Conservation (phyloP, 129 eudicot species). For the Ambrosia artemisiifolia region DNA sequence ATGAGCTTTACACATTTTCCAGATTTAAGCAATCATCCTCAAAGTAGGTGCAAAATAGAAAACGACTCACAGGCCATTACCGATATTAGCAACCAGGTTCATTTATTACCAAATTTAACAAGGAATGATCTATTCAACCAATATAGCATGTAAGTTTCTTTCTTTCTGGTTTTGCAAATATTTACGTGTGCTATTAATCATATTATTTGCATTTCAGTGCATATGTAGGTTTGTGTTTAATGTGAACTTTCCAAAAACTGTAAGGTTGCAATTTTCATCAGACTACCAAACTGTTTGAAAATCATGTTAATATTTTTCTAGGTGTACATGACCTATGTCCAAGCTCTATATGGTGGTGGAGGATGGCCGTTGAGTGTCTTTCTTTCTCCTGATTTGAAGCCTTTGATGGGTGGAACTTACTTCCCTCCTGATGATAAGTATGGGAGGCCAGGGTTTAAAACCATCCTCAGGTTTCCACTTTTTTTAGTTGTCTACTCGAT, state of each 20-base stretch:
- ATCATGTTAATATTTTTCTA: slow-evolving; percentile 13
- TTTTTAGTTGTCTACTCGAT: not conserved
- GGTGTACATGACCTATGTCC: slow-evolving; percentile 98
- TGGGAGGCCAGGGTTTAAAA: slow-evolving; percentile 90
- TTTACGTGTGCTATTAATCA: no score
- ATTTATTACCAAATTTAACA: not conserved
- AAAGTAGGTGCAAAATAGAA: not conserved
- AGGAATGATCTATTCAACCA: not conserved
- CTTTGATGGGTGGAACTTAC: slow-evolving; percentile 95
- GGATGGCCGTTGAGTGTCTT: slow-evolving; percentile 96
- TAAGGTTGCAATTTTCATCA: not conserved
- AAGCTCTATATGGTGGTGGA: slow-evolving; percentile 90
- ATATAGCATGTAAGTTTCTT: not conserved
- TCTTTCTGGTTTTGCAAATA: no score
- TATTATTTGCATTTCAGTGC: not conserved
- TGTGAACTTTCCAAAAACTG: not conserved
- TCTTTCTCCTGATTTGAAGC: slow-evolving; percentile 92
- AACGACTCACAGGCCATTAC: no score
- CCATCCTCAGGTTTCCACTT: slow-evolving; percentile 63
- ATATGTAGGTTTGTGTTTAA: not conserved
- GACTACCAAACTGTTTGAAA: not conserved
- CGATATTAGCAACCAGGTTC: not conserved
- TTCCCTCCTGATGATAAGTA: slow-evolving; percentile 89
- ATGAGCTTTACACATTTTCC: not conserved
- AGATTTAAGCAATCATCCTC: not conserved